Conservation (phyloP, 768 basidiomycete genomes). For the Leccinum olivaceopallidum region DNA sequence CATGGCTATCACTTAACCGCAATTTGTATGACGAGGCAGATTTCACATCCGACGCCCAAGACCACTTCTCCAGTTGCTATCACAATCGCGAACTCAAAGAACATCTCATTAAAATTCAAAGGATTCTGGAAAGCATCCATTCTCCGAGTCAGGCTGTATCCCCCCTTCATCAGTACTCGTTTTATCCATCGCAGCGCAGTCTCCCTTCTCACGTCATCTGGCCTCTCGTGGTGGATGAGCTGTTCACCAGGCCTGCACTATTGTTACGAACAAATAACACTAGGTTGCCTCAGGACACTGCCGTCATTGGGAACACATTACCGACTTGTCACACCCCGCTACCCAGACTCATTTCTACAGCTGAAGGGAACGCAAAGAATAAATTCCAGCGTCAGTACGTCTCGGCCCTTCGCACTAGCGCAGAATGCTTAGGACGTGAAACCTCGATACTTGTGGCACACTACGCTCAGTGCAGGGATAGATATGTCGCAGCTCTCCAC, state of each 20-base stretch:
- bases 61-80: constrained; percentile 15
- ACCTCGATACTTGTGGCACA: constrained; percentile 7
- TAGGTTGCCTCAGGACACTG: neutral
- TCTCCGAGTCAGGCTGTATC: neutral
- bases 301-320: neutral
- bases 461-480: constrained; percentile 8
- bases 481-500: neutral
- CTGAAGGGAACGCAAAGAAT: constrained; percentile 9
- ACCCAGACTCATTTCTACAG: constrained; percentile 5
- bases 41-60: neutral
- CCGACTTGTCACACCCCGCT: neutral
- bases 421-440: constrained; percentile 10
- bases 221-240: neutral
- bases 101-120: neutral
- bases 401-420: constrained; percentile 13
- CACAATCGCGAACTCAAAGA: constrained; percentile 5
- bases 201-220: neutral
- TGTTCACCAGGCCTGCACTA: constrained; percentile 1
- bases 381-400: constrained; percentile 12
- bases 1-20: neutral
- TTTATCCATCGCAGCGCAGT: neutral
- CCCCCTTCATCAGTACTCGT: neutral
- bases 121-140: neutral
- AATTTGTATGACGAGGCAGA: neutral
- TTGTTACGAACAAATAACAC: neutral